Evolutionary conservation across 257 asterid species (phyloP), one percentile per base, ranked within the genome.

Genomic region (Nicotiana tabacum): DNA sequence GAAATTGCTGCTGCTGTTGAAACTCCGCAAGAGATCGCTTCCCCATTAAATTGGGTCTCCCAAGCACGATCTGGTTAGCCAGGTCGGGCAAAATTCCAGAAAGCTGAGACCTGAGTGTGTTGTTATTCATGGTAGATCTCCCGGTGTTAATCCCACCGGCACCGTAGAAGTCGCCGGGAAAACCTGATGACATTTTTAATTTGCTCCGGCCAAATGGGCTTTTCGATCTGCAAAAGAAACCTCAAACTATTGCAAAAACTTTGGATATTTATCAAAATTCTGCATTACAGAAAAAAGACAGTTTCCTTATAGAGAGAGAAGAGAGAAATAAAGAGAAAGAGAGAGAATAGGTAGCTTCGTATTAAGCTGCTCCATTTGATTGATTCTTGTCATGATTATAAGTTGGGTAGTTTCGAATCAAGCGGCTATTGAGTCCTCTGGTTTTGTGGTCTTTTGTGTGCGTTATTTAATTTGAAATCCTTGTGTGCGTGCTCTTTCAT

Each of bases 11-110:
- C 3, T 90, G 93, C 5, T 85, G 92, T 68, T 89, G 95, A 87
- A 88, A 92, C 87, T 93, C 97, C 0, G 85, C 89, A 15, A 90
- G 85, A 37, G 98, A 90, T 79, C 98, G 87, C 81, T 94, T 94
- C 1, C 97, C 93, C 81, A 86, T 83, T 81, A 89, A 83, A 79
- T 90, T 93, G 13, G 92, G 81, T 0, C 90, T 81, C 27, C 92
- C 3, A 64, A 24, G 87, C 10, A 76, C 76, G 83, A 91, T 89
- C 92, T 89, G 97, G 1, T 88, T 64, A n/a, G 81, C 80, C 83
- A 91, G 87, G 81, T 95, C 93, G 43, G 27, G 27, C 27, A 24
- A 24, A 24, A 24, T 24, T 24, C 27, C 98, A 78, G 92, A 82
- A 1, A 91, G 87, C 79, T 85, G 89, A 66, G 74, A 27, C 65